Evolutionary conservation across 2,329 filamentous ascomycete genomes (phyloP).

Genomic region (Pseudogymnoascus sp.): DNA sequence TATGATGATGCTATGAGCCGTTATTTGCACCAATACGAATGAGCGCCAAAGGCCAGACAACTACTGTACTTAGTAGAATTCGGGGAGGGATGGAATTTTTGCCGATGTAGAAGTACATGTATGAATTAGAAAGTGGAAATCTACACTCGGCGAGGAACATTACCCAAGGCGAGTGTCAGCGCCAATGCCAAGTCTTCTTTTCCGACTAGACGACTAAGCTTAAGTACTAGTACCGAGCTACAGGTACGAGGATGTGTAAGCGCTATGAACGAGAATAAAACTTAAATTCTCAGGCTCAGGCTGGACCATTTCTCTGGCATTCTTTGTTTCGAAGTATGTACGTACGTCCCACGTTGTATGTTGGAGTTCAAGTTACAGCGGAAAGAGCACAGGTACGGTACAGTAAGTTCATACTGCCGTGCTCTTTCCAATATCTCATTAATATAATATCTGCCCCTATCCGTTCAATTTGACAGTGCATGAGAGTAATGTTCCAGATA

Average conservation of each 20-base stretch:
- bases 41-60: slow-evolving; percentile 5
- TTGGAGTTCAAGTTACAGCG: neutral
- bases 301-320: neutral
- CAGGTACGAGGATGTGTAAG: slow-evolving; percentile 3
- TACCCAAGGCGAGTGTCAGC: neutral
- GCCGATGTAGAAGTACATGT: neutral
- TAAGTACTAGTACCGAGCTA: neutral
- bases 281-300: neutral
- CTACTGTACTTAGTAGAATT: neutral
- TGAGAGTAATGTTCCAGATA: slow-evolving; percentile 5
- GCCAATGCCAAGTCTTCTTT: neutral
- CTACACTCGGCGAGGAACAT: neutral
- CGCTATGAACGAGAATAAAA: neutral
- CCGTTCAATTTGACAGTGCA: neutral
- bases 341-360: neutral
- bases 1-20: neutral
- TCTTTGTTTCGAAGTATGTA: neutral
- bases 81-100: neutral
- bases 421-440: too few relatives aligned
- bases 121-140: neutral
- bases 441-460: neutral
- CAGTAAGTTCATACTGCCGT: too few relatives aligned
- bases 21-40: neutral
- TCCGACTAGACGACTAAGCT: neutral
- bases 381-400: neutral